Evolutionary conservation across 2,329 filamentous ascomycete genomes (phyloP).

Genomic region (Aspergillus pseudotamarii): DNA sequence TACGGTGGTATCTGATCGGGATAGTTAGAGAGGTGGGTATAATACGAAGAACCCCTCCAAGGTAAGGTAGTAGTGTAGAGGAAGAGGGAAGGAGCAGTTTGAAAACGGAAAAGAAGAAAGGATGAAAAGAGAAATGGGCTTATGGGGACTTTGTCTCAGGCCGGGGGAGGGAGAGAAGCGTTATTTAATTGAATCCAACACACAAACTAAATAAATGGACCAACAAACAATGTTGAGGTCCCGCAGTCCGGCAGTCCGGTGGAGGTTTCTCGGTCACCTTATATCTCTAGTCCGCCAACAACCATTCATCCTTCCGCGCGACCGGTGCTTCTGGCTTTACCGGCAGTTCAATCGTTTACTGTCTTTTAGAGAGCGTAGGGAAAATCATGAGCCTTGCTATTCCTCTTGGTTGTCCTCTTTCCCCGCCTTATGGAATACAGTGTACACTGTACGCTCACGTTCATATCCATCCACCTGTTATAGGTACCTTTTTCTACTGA

Average conservation of each 20-base stretch:
- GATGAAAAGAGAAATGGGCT: slow-evolving; percentile 11
- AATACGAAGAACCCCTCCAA: neutral
- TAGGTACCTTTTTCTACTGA: neutral
- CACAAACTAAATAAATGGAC: slow-evolving; percentile 12
- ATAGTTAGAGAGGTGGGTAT: neutral
- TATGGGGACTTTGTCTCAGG: slow-evolving; percentile 1
- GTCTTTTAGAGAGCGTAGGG: neutral
- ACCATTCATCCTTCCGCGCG: slow-evolving; percentile 1
- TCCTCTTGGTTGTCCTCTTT: neutral
- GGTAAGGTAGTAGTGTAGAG: neutral
- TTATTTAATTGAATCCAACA: slow-evolving; percentile 19
- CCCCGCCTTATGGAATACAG: neutral
- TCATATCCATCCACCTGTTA: neutral
- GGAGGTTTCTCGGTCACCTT: slow-evolving; percentile 13
- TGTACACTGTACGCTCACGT: neutral
- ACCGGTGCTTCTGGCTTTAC: slow-evolving; percentile 1
- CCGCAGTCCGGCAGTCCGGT: slow-evolving; percentile 24
- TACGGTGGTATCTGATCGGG: neutral
- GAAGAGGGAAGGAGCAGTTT: slow-evolving; percentile 6
- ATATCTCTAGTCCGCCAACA: slow-evolving; percentile 5
- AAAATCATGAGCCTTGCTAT: neutral
- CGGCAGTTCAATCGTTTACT: neutral
- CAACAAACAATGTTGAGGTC: slow-evolving; percentile 23
- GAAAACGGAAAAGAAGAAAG: slow-evolving; percentile 13
- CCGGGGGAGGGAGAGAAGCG: slow-evolving; percentile 4